Evolutionary conservation across 139 green algal species (phyloP).

Genomic region (Eudorina sp.): DNA sequence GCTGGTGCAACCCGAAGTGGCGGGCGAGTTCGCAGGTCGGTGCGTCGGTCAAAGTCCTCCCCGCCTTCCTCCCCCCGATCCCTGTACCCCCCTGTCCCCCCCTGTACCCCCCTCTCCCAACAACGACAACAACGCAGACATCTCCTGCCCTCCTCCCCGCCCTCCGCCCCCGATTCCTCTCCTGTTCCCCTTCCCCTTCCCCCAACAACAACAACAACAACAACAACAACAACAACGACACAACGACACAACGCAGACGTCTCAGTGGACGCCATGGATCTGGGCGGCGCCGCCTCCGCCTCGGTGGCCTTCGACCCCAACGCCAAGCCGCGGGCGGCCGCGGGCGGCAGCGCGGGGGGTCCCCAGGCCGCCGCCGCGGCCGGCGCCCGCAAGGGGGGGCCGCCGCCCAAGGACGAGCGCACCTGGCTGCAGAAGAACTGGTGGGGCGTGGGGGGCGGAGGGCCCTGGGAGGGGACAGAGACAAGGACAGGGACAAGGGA

Average conservation of each 20-base stretch:
- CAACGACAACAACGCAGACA: background rate
- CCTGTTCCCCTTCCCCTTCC: background rate
- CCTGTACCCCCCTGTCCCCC: background rate
- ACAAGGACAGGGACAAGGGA: background rate
- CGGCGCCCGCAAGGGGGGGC: background rate
- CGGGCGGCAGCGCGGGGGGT: background rate
- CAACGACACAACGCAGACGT: background rate
- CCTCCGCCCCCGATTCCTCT: background rate
- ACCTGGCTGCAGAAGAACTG: conserved; percentile 47
- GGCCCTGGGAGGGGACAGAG: background rate
- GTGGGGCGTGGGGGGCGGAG: background rate
- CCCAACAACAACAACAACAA: too few species aligned
- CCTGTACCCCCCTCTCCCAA: background rate
- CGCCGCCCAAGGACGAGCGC: conserved; percentile 35
- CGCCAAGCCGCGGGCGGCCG: conserved; percentile 22
- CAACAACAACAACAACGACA: background rate
- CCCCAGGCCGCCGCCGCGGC: background rate
- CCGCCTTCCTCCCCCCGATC: too few species aligned
- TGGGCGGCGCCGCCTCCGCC: background rate
- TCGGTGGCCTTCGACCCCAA: background rate
- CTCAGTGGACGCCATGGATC: background rate
- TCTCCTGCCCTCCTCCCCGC: background rate
- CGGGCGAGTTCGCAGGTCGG: conserved; percentile 15
- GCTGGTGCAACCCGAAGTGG: background rate
- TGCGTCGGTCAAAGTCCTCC: too few species aligned